Evolutionary conservation across 441 rosid genomes (phyloP), one percentile per base, ranked within the genome.

Genomic region (Mallotus repandus): DNA sequence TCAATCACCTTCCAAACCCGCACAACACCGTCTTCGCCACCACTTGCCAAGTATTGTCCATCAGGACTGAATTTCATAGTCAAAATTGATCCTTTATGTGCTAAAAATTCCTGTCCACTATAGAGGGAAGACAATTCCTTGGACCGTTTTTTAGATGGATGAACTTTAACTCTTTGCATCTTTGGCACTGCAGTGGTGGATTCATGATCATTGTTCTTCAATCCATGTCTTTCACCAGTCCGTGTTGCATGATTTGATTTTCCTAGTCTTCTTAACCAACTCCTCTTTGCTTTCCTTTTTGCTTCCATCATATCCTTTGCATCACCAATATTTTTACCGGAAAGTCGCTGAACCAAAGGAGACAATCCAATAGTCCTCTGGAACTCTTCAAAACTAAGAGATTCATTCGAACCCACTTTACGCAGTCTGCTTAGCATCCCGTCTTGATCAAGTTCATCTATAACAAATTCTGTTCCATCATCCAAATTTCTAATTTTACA

Each of bases 11-110:
- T 81, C 99, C 99, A 95, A 38, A 95, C 86, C 32, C 94, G 87
- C 73, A 95, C 87, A 54, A 88, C 76, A 66, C 89, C 78, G 79
- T 93, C 98, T 79, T 93, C 96, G 41, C 99, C 96, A 18, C 93
- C 97, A 73, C 85, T 89, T 4, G 97, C 98, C 71, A 95, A 84
- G 80, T 84, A 88, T 55, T 80, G 84, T 3, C 99, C 98, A 72
- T 93, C 98, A 12, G 79, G 89, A 77, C 94, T 92, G 82, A 95
- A 93, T 81, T 95, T 95, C 98, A 93, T 91, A 9, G 91, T 84
- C 77, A 87, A 86, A 74, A 91, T 91, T 19, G 89, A 85, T 68
- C 98, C 97, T 11, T 84, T 84, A 29, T 95, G 99, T 2, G 97
- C 97, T 25, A 66, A 70, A 80, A 85, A 83, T 60, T 93, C 96